Conservation (phyloP, 768 basidiomycete species). For the Glaciozyma martinii region DNA sequence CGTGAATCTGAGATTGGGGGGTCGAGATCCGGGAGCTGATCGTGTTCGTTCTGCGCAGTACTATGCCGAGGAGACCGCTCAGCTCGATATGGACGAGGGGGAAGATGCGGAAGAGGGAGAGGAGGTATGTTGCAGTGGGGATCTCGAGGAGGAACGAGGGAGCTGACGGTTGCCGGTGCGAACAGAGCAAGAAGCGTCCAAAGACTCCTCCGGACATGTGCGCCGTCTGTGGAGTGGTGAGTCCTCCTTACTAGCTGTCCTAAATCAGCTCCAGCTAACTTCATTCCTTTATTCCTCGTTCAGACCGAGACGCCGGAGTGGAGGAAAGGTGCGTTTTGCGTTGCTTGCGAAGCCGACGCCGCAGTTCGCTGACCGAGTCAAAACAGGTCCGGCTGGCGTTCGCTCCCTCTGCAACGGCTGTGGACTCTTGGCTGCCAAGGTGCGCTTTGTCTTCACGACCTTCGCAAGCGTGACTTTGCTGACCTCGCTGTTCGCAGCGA, state of each 20-base stretch:
- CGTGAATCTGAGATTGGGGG: too few species aligned
- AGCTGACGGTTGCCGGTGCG: not conserved
- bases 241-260: too few species aligned
- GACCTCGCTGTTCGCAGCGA: too few species aligned
- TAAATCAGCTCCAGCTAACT: not conserved
- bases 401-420: conserved; percentile 23
- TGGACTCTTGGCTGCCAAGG: conserved; percentile 8
- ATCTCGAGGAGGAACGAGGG: not conserved
- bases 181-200: not conserved
- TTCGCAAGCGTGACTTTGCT: too few species aligned
- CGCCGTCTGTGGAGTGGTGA: conserved; percentile 2
- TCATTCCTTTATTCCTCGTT: too few species aligned
- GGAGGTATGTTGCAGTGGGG: not conserved
- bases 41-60: too few species aligned
- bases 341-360: not conserved
- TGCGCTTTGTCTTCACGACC: not conserved
- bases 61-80: too few species aligned
- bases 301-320: conserved; percentile 15
- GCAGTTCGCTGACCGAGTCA: not conserved
- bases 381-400: conserved; percentile 13
- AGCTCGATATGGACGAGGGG: not conserved
- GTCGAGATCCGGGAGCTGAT: too few species aligned
- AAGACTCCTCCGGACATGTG: conserved; percentile 16
- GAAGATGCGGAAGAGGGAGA: not conserved
- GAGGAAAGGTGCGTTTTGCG: conserved; percentile 2